phyloP scores from a whole-genome alignment of 2,329 filamentous ascomycete genomes.

The Diaporthe humulicola region DNA sequence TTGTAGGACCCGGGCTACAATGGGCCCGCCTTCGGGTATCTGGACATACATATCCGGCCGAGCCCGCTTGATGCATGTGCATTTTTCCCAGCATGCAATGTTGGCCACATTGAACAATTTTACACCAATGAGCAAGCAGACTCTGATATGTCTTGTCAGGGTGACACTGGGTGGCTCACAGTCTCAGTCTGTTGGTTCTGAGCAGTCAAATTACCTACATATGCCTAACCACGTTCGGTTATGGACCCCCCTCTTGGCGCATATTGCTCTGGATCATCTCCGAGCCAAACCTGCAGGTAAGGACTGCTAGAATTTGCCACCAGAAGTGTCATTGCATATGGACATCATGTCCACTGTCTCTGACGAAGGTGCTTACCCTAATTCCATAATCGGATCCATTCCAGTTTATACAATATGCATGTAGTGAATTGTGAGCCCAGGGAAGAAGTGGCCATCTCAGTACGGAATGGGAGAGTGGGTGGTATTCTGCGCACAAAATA shows the following conservation, averaged over 20 bases:
- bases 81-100: conserved; percentile 1
- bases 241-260: neutral
- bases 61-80: conserved; percentile 8
- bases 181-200: conserved; percentile 1
- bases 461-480: neutral
- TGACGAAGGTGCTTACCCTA: neutral
- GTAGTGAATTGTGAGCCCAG: neutral
- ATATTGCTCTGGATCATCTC: neutral
- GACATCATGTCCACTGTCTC: neutral
- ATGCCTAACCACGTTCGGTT: neutral
- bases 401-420: neutral
- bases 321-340: neutral
- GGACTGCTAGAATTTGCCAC: no score
- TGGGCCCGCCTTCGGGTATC: neutral
- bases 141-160: conserved; percentile 3
- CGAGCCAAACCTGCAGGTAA: neutral
- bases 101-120: neutral
- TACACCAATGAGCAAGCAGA: neutral
- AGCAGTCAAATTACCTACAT: neutral
- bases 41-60: neutral
- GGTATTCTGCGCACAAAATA: neutral
- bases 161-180: neutral
- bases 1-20: neutral
- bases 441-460: neutral
- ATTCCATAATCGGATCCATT: neutral